Percentiles rank a stretch among this genome's conserved stretches.
phyloP scores from a whole-genome alignment of 495 filamentous ascomycete species.

The Platismatia glauca region DNA sequence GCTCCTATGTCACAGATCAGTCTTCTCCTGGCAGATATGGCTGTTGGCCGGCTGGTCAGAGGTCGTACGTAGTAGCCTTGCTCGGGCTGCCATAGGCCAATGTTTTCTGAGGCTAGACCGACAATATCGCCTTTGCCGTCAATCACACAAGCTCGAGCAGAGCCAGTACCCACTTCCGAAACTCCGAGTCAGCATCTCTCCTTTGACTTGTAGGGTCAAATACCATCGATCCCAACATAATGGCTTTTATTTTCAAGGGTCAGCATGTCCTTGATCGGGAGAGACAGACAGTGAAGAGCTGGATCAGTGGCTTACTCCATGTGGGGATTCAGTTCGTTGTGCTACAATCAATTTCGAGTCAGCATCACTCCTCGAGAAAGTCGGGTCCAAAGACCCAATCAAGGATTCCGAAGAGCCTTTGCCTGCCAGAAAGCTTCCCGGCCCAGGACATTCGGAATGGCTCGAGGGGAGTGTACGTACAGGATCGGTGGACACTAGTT shows the following conservation, averaged over 20 bases:
- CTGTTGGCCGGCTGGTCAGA: constrained; percentile 3
- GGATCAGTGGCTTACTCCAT: constrained; percentile 27
- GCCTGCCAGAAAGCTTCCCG: background rate
- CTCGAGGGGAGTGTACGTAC: background rate
- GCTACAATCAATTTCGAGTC: background rate
- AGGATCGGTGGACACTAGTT: constrained; percentile 3
- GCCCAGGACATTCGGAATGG: background rate
- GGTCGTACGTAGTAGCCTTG: constrained; percentile 70
- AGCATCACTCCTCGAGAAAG: background rate
- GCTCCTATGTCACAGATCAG: constrained; percentile 54
- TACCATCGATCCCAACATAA: constrained; percentile 2
- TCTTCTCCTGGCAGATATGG: constrained; percentile 6
- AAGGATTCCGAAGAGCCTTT: background rate
- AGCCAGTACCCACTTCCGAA: constrained; percentile 93
- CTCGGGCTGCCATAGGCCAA: constrained; percentile 89
- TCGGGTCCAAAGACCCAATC: background rate
- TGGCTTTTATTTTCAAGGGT: background rate
- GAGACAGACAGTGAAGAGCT: constrained; percentile 51
- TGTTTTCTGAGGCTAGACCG: constrained; percentile 80
- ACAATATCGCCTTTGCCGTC: constrained; percentile 86
- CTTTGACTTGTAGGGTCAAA: background rate
- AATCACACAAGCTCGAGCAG: constrained; percentile 89
- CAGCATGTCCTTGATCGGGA: background rate
- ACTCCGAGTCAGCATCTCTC: constrained; percentile 32
- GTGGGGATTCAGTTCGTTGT: constrained; percentile 31